A percentile compares a stretch with the other conserved stretches of the same genome.
Evolutionary conservation across 2,329 filamentous ascomycete species (phyloP).

Genomic region (Penicillium sp.): DNA sequence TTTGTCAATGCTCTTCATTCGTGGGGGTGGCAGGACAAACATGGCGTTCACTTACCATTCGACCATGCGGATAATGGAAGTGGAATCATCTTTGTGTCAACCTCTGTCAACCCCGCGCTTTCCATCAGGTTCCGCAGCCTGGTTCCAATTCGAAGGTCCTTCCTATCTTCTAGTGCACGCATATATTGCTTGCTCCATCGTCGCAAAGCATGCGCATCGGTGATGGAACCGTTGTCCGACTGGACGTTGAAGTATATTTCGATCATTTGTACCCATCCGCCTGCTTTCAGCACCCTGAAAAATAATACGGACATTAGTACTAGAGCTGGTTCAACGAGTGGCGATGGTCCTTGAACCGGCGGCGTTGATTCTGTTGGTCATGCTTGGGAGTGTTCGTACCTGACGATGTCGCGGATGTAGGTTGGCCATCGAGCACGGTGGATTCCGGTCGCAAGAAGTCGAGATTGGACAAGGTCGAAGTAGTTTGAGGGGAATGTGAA

Average conservation of each 20-base stretch:
- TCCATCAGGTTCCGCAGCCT: slow-evolving; percentile 63
- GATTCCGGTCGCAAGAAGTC: slow-evolving; percentile 64
- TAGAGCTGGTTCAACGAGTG: neutral
- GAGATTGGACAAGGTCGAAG: slow-evolving; percentile 85
- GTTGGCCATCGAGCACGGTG: slow-evolving; percentile 71
- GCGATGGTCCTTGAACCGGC: neutral
- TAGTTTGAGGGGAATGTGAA: slow-evolving; percentile 71
- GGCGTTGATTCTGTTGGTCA: neutral
- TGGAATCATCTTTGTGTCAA: slow-evolving; percentile 68
- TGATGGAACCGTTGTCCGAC: slow-evolving; percentile 80
- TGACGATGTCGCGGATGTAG: slow-evolving; percentile 76
- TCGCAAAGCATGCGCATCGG: slow-evolving; percentile 66
- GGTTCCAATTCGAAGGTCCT: slow-evolving; percentile 68
- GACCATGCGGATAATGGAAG: slow-evolving; percentile 74
- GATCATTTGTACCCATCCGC: slow-evolving; percentile 87
- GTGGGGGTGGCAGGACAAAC: neutral
- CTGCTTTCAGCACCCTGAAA: slow-evolving; percentile 61
- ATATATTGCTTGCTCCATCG: slow-evolving; percentile 71
- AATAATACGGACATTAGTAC: slow-evolving; percentile 13
- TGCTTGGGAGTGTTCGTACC: slow-evolving; percentile 35
- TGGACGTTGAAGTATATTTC: slow-evolving; percentile 86
- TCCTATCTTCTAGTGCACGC: slow-evolving; percentile 63
- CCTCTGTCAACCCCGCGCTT: slow-evolving; percentile 68
- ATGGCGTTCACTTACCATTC: slow-evolving; percentile 55
- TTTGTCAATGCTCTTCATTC: slow-evolving; percentile 22